Conservation (phyloP, 345 rosid species). For the Abelmoschus esculentus region DNA sequence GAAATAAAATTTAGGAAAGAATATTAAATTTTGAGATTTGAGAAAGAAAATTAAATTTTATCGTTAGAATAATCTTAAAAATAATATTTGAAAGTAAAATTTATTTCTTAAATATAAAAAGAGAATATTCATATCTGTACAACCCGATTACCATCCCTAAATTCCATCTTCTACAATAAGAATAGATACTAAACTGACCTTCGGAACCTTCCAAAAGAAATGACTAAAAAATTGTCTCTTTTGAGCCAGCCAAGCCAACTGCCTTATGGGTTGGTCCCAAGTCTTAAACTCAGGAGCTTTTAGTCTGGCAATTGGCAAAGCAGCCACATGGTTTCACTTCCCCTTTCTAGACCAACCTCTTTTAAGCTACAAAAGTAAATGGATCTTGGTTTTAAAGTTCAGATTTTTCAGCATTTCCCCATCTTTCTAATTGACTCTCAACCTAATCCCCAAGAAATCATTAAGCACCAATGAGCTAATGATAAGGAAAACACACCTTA, state of each 20-base stretch:
- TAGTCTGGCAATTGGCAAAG: background rate
- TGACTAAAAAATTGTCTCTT: background rate
- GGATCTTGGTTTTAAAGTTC: background rate
- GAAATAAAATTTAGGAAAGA: too few relatives aligned
- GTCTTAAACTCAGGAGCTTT: slow-evolving; percentile 1
- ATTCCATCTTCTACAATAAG: background rate
- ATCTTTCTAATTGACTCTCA: background rate
- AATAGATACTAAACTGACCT: background rate
- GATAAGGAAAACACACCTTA: slow-evolving; percentile 18
- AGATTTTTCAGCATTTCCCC: slow-evolving; percentile 15
- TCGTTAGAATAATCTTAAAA: too few relatives aligned
- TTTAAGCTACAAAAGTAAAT: background rate
- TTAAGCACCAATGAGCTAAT: slow-evolving; percentile 4
- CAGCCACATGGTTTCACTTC: background rate
- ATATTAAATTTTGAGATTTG: too few relatives aligned
- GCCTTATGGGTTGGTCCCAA: background rate
- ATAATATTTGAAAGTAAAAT: too few relatives aligned
- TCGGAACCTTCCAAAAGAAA: background rate
- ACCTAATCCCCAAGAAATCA: slow-evolving; percentile 5
- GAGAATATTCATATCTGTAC: too few relatives aligned
- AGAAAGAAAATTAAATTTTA: too few relatives aligned
- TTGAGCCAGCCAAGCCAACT: background rate
- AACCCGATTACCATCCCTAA: too few relatives aligned
- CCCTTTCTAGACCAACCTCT: background rate
- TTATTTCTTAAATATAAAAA: too few relatives aligned